Conservation (phyloP, 345 rosid species). For the Eucalyptus regnans region DNA sequence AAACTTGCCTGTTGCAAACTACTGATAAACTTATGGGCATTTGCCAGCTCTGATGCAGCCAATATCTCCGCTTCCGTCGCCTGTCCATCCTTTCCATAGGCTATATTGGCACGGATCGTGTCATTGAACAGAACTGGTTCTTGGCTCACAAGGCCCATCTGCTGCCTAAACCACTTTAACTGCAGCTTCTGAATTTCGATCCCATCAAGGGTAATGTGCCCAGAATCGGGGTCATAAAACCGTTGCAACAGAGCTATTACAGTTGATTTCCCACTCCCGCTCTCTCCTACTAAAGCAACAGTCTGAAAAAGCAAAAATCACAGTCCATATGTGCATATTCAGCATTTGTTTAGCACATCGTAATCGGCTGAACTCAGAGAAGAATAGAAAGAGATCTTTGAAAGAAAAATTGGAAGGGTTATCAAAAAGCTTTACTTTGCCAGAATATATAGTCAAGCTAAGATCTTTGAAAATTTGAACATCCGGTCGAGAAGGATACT, state of each 20-base stretch:
- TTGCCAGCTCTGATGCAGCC: conserved; percentile 19
- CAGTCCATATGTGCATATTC: not conserved
- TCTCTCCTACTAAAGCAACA: conserved; percentile 26
- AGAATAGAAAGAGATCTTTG: not conserved
- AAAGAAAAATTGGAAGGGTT: not conserved
- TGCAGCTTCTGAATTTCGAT: conserved; percentile 11
- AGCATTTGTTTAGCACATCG: not conserved
- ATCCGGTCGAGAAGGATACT: conserved; percentile 66
- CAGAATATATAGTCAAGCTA: conserved; percentile 13
- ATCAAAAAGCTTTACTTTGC: conserved; percentile 1
- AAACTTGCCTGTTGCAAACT: conserved; percentile 11
- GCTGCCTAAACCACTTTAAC: conserved; percentile 21
- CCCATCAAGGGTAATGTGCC: conserved; percentile 18
- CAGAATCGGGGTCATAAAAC: conserved; percentile 22
- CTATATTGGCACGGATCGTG: conserved; percentile 20
- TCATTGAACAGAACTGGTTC: conserved; percentile 13
- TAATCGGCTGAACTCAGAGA: not conserved
- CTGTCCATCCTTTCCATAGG: conserved; percentile 19
- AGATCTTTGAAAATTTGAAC: conserved; percentile 56
- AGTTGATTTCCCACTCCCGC: conserved; percentile 26
- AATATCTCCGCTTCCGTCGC: conserved; percentile 13
- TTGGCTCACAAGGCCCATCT: conserved; percentile 26
- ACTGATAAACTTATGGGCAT: conserved; percentile 16
- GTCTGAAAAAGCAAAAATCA: conserved; percentile 1
- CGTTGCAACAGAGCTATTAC: conserved; percentile 18